Percentiles rank a stretch among this genome's conserved stretches.
Conservation (phyloP, 225 moss, liverwort and hornwort species). For the Polytrichum commune region DNA sequence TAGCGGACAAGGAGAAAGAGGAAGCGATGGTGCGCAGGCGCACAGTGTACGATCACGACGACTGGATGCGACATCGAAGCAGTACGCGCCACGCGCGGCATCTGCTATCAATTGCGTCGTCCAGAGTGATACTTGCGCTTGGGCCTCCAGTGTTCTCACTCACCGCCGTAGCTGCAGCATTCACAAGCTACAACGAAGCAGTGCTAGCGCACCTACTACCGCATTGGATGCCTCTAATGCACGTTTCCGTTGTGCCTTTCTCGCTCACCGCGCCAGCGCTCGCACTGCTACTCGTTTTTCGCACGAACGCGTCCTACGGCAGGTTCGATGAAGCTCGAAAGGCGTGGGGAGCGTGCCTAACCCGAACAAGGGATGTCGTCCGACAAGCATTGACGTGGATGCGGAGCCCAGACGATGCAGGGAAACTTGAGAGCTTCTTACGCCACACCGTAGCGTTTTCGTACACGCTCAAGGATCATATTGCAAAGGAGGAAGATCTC, state of each 20-base stretch:
- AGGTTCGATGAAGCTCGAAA: slow-evolving; percentile 74
- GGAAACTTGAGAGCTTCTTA: slow-evolving; percentile 39
- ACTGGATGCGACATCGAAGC: slow-evolving; percentile 76
- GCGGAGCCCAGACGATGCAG: slow-evolving; percentile 39
- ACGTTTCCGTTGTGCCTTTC: slow-evolving; percentile 56
- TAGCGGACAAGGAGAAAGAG: slow-evolving; percentile 40
- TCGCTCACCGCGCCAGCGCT: slow-evolving; percentile 65
- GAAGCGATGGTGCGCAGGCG: slow-evolving; percentile 49
- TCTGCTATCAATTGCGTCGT: slow-evolving; percentile 52
- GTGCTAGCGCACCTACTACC: slow-evolving; percentile 31
- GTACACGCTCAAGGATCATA: slow-evolving; percentile 49
- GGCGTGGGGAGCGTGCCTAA: slow-evolving; percentile 58
- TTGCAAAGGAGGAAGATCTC: slow-evolving; percentile 26
- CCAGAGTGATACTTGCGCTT: slow-evolving; percentile 54
- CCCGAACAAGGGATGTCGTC: slow-evolving; percentile 53
- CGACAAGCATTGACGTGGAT: slow-evolving; percentile 68
- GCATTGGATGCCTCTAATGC: slow-evolving; percentile 57
- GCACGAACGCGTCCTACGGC: slow-evolving; percentile 68
- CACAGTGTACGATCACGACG: slow-evolving; percentile 64
- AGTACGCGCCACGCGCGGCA: slow-evolving; percentile 60
- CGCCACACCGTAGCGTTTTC: slow-evolving; percentile 46
- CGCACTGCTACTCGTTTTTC: slow-evolving; percentile 66
- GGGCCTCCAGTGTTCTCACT: slow-evolving; percentile 52
- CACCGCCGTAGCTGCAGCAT: slow-evolving; percentile 38
- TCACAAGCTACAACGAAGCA: slow-evolving; percentile 58